Evolutionary conservation across 2,329 filamentous ascomycete species (phyloP).

Genomic region (Orbilia ellipsospora): DNA sequence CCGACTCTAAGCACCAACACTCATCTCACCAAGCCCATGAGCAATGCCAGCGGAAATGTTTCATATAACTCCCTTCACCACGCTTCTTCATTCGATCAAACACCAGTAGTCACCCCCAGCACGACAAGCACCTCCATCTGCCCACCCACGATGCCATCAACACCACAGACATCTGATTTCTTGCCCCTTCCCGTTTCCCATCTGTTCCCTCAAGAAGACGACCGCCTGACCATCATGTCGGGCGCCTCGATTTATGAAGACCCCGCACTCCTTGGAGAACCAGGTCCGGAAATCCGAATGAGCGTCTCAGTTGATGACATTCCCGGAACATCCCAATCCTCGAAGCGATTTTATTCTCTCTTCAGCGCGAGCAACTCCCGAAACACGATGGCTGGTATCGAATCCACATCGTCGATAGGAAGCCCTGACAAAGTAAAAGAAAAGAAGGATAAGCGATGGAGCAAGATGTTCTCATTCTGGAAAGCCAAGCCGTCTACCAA

Average conservation of each 20-base stretch:
- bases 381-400: constrained; percentile 57
- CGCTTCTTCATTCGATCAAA: constrained; percentile 53
- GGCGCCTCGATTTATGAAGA: constrained; percentile 55
- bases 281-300: constrained; percentile 59
- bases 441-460: constrained; percentile 59
- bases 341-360: constrained; percentile 57
- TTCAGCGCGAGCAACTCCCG: constrained; percentile 58
- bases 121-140: constrained; percentile 52
- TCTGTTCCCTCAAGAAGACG: constrained; percentile 41
- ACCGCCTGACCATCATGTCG: constrained; percentile 53
- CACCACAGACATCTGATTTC: constrained; percentile 52
- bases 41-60: constrained; percentile 46
- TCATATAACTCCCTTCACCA: constrained; percentile 46
- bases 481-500: constrained; percentile 56
- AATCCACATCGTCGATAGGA: constrained; percentile 47
- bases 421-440: constrained; percentile 57
- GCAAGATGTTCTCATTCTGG: constrained; percentile 59
- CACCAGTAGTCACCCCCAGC: constrained; percentile 54
- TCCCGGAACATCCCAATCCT: constrained; percentile 55
- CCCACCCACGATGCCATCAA: constrained; percentile 49
- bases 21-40: constrained; percentile 48
- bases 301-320: constrained; percentile 59
- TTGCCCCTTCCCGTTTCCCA: constrained; percentile 42
- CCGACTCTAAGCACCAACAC: constrained; percentile 39
- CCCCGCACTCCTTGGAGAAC: constrained; percentile 58